Percentiles rank a stretch among this genome's conserved stretches.
phyloP scores from a whole-genome alignment of 1,139 yeast species.

The Suhomyces ambrosiae region DNA sequence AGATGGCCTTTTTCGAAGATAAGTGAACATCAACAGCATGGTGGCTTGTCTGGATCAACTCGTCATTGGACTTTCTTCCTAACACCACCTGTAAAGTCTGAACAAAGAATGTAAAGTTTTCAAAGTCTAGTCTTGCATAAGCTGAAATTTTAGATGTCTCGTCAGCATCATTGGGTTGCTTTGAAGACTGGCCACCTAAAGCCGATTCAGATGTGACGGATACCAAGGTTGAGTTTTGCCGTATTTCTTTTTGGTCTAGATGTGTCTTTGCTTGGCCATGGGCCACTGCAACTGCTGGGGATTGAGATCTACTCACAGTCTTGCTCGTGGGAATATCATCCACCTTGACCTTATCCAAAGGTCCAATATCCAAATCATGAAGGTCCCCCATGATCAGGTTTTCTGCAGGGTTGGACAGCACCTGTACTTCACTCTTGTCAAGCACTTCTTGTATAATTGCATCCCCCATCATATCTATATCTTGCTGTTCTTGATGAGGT shows the following conservation, averaged over 20 bases:
- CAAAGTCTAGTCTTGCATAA: constrained; percentile 91
- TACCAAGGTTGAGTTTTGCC: constrained; percentile 18
- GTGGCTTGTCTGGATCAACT: constrained; percentile 44
- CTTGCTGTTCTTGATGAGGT: constrained; percentile 1
- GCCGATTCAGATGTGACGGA: constrained; percentile 28
- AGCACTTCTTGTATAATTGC: constrained; percentile 7
- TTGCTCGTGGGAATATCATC: constrained; percentile 14
- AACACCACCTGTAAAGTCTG: constrained; percentile 92
- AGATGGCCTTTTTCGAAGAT: constrained; percentile 87
- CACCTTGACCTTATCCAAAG: constrained; percentile 15
- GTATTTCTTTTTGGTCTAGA: constrained; percentile 12
- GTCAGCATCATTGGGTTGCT: constrained; percentile 17
- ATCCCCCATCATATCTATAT: constrained; percentile 7
- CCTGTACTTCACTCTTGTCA: constrained; percentile 2
- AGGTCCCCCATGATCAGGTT: constrained; percentile 9
- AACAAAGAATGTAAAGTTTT: constrained; percentile 88
- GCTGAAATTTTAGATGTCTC: constrained; percentile 70
- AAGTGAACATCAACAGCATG: constrained; percentile 87
- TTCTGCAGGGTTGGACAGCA: constrained; percentile 1
- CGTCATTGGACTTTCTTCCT: constrained; percentile 83
- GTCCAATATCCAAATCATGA: constrained; percentile 16
- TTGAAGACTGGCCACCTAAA: constrained; percentile 1
- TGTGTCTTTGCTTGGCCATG: not conserved
- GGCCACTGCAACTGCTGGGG: constrained; percentile 15
- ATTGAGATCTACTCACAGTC: constrained; percentile 22